Base-by-base conservation (phyloP, 345 rosid genomes). In the Camelina hispida region DNA sequence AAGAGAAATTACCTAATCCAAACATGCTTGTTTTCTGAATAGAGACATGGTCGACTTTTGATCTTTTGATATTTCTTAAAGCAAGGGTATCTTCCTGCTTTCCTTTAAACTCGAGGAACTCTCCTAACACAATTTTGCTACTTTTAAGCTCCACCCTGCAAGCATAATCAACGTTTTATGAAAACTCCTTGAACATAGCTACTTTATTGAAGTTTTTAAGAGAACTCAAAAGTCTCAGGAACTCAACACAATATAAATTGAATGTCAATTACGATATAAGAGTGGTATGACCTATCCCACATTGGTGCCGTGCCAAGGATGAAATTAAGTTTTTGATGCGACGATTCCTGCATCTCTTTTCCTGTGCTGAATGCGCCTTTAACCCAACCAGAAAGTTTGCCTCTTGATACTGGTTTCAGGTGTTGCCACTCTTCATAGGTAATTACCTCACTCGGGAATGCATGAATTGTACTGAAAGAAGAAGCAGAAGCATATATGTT, bases 21-120 rank as follows among this genome's bases (percentile, higher is more conserved):
- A 94, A 70, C 93, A 94, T 90, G 82, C 98, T 91, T 6, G 90
- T 90, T 83, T 87, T 85, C 75, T 94, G 98, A 60, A 91, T 64
- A 71, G 81, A 38, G 66, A 91, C 30, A 28, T 60, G 91, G 65
- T 89, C 79, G 38, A 94, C 85, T 88, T 87, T 87, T 7, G 97
- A 91, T 84, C 97, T 87, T 81, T 87, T 87, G 82, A 94, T 84
- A 44, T 70, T 72, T 77, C 85, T 84, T 83, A 94, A 75, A 34
- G 81, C 81, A 75, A 71, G 52, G 32, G 76, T 66, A 67, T 91
- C 98, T 74, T 91, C 97, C 76, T 84, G 82, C 78, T 87, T 88
- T 75, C 97, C 98, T 81, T 86, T 88, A 54, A 91, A 94, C 78
- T 91, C 97, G 9, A 84, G 58, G 79, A 94, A 94, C 64, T 94